These are phyloP conservation scores for Candida berthetii DNA, from an alignment of 805 yeast genomes.

Conservation along the genomic window DNA sequence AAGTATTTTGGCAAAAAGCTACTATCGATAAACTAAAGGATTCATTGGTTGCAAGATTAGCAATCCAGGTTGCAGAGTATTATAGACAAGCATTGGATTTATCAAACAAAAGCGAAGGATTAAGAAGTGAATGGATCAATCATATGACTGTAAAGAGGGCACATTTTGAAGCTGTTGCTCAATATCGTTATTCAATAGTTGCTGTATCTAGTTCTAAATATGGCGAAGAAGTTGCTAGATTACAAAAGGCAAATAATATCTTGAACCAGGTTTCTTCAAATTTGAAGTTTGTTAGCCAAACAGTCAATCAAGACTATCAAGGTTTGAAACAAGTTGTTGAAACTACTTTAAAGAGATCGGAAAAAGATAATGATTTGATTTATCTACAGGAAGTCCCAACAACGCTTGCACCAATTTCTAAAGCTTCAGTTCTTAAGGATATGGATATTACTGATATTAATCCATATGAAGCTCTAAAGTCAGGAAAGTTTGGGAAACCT, in stretches of 20 bases:
- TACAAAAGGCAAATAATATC: slow-evolving; percentile 35
- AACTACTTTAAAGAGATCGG: slow-evolving; percentile 45
- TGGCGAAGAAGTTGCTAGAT: slow-evolving; percentile 67
- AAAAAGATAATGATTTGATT: slow-evolving; percentile 76
- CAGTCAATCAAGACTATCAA: slow-evolving; percentile 44
- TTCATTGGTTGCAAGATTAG: slow-evolving; percentile 54
- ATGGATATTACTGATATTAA: slow-evolving; percentile 30
- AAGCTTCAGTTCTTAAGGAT: slow-evolving; percentile 53
- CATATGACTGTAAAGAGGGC: slow-evolving; percentile 50
- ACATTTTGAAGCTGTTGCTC: slow-evolving; percentile 71
- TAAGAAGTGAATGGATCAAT: slow-evolving; percentile 59
- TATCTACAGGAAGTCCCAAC: slow-evolving; percentile 63
- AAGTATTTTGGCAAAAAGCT: slow-evolving; percentile 77
- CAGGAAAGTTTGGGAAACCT: slow-evolving; percentile 17
- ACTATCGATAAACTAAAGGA: slow-evolving; percentile 43
- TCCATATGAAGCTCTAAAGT: slow-evolving; percentile 20
- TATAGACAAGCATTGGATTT: slow-evolving; percentile 42
- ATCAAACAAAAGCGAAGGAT: slow-evolving; percentile 40
- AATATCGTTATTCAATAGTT: slow-evolving; percentile 51
- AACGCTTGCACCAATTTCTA: slow-evolving; percentile 34
- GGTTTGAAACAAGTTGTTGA: slow-evolving; percentile 42
- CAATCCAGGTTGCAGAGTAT: slow-evolving; percentile 53
- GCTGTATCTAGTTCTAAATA: slow-evolving; percentile 44
- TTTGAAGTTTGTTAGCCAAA: slow-evolving; percentile 33
- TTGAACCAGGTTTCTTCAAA: slow-evolving; percentile 30